A percentile compares a stretch with the other conserved stretches of the same genome.
phyloP scores from a whole-genome alignment of 192 early-diverging fungal genomes.

The Mortierella alpina region DNA sequence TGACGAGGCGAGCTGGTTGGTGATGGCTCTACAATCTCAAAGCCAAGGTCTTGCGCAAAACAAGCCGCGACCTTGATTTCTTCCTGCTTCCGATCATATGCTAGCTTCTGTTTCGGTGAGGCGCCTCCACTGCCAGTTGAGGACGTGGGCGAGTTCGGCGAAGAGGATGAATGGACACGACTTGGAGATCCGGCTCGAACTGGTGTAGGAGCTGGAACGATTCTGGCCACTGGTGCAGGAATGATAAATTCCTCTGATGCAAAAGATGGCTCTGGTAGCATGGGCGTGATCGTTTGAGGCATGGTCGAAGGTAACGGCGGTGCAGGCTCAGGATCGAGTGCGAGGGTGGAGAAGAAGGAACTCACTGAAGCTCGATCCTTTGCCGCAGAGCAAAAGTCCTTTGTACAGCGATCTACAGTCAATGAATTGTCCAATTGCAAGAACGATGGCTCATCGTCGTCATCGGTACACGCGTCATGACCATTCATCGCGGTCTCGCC shows the following conservation, averaged over 20 bases:
- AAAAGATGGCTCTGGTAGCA: conserved; percentile 12
- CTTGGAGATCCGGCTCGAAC: background rate
- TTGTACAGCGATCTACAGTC: conserved; percentile 24
- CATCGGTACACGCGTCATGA: background rate
- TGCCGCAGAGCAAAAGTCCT: background rate
- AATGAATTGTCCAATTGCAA: conserved; percentile 22
- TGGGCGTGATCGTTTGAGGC: background rate
- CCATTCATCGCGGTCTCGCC: background rate
- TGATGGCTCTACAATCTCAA: conserved; percentile 44
- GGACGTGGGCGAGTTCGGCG: background rate
- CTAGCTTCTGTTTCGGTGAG: background rate
- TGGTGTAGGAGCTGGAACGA: conserved; percentile 5
- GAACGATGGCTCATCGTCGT: conserved; percentile 29
- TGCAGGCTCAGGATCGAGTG: conserved; percentile 29
- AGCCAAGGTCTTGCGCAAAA: conserved; percentile 48
- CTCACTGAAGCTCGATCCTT: conserved; percentile 40
- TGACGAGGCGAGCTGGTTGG: conserved; percentile 11
- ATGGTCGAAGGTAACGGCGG: background rate
- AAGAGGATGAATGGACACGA: background rate
- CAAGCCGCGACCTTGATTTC: conserved; percentile 25
- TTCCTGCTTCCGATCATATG: conserved; percentile 20
- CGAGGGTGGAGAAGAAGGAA: conserved; percentile 40
- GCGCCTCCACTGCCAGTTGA: no score
- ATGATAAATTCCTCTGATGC: conserved; percentile 36
- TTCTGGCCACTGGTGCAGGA: conserved; percentile 32